Conservation (phyloP, 495 filamentous ascomycete species). For the Penicillium parvum region DNA sequence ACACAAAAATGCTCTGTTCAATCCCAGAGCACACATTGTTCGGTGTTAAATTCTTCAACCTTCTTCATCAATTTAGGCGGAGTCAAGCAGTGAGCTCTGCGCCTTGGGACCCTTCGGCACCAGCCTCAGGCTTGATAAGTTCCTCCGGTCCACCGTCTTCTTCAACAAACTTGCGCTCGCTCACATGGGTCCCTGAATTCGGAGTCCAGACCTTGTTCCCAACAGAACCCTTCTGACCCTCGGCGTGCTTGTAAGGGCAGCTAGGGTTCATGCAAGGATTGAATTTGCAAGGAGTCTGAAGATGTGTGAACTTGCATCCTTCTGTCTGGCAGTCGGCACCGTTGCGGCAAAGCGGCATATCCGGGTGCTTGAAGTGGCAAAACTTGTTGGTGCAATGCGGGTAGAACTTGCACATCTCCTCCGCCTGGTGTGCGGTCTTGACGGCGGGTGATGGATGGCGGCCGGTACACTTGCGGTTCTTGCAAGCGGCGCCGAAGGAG, state of each 20-base stretch:
- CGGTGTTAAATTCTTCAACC: not conserved
- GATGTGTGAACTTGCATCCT: constrained; percentile 87
- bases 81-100: constrained; percentile 39
- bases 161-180: constrained; percentile 88
- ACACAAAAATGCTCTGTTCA: constrained; percentile 24
- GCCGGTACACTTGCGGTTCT: constrained; percentile 88
- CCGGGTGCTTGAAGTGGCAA: constrained; percentile 83
- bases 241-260: constrained; percentile 87
- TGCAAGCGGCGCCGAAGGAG: constrained; percentile 83
- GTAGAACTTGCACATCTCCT: constrained; percentile 89
- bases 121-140: constrained; percentile 65
- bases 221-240: constrained; percentile 77
- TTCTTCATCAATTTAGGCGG: constrained; percentile 13
- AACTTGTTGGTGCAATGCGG: constrained; percentile 85
- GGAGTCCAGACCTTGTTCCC: constrained; percentile 89
- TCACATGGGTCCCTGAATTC: constrained; percentile 62
- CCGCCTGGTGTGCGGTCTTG: constrained; percentile 67
- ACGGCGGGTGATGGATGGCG: constrained; percentile 89
- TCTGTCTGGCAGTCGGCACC: constrained; percentile 82
- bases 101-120: constrained; percentile 26
- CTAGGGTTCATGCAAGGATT: constrained; percentile 81
- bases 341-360: constrained; percentile 81
- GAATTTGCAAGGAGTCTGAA: constrained; percentile 79
- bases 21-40: not conserved
- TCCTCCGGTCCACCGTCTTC: constrained; percentile 65